Evolutionary conservation across 2,329 filamentous ascomycete species (phyloP).

Genomic region (Trichoderma semiorbis): DNA sequence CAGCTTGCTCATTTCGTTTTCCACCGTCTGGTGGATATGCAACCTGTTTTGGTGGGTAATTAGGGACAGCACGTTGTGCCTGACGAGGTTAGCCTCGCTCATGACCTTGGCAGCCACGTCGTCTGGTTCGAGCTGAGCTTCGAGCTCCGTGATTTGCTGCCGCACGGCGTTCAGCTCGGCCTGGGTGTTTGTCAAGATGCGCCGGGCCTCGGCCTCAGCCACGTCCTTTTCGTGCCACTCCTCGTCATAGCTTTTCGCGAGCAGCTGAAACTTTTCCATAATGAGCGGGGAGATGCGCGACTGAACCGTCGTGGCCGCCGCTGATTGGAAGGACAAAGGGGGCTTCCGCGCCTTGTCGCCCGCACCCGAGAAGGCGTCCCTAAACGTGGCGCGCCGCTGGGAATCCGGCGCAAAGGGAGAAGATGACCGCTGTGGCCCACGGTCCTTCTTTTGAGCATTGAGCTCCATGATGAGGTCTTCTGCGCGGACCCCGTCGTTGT

Average conservation of each 20-base stretch:
- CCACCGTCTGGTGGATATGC: constrained; percentile 50
- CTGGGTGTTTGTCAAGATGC: constrained; percentile 63
- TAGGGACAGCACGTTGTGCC: constrained; percentile 48
- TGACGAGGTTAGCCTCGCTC: constrained; percentile 49
- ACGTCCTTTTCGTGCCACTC: constrained; percentile 72
- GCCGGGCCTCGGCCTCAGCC: constrained; percentile 64
- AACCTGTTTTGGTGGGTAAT: constrained; percentile 52
- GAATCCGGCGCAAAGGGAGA: constrained; percentile 64
- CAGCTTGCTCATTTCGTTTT: constrained; percentile 46
- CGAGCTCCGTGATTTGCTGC: constrained; percentile 57
- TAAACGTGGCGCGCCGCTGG: constrained; percentile 52
- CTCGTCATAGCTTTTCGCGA: constrained; percentile 68
- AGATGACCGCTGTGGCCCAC: constrained; percentile 71
- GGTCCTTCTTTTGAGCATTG: constrained; percentile 66
- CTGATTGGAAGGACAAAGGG: constrained; percentile 51
- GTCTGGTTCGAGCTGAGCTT: constrained; percentile 53
- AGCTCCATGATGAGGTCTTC: constrained; percentile 77
- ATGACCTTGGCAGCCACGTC: constrained; percentile 49
- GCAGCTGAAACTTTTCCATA: constrained; percentile 67
- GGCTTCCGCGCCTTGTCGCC: constrained; percentile 43
- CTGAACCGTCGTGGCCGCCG: constrained; percentile 66
- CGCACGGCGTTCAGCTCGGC: constrained; percentile 61
- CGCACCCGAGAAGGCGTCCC: constrained; percentile 46
- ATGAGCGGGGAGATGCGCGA: constrained; percentile 66
- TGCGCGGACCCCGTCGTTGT: constrained; percentile 76